A percentile compares a stretch with the other conserved stretches of the same genome.
Evolutionary conservation across 768 basidiomycete genomes (phyloP).

Genomic region (Lactifluus hygrophoroides): DNA sequence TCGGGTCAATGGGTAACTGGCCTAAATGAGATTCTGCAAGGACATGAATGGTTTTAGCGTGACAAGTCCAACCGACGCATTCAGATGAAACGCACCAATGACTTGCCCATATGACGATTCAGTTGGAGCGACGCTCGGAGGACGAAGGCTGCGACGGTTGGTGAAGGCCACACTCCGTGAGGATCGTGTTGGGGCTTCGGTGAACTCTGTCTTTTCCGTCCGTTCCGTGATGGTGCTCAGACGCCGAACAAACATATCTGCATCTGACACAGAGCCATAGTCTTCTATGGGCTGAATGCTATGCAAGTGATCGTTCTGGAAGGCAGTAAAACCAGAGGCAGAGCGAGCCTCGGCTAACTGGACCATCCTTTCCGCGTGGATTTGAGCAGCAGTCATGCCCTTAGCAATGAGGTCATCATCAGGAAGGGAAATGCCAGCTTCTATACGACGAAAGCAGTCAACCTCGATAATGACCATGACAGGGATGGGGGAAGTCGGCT

Average conservation of each 20-base stretch:
- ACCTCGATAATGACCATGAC: slow-evolving; percentile 21
- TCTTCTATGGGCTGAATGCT: slow-evolving; percentile 46
- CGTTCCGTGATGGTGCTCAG: slow-evolving; percentile 21
- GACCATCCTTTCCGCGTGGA: slow-evolving; percentile 14
- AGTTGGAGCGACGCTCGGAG: slow-evolving; percentile 24
- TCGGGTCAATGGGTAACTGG: slow-evolving; percentile 36
- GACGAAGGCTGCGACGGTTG: slow-evolving; percentile 1
- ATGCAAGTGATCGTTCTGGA: slow-evolving; percentile 38
- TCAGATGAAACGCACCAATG: slow-evolving; percentile 37
- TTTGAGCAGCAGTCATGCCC: slow-evolving; percentile 15
- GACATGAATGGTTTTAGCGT: background rate
- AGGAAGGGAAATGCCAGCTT: slow-evolving; percentile 22
- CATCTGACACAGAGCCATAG: slow-evolving; percentile 13
- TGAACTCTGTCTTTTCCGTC: slow-evolving; percentile 17
- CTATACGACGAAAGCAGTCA: slow-evolving; percentile 21
- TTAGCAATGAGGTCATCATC: slow-evolving; percentile 13
- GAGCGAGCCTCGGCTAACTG: slow-evolving; percentile 12
- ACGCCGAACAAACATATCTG: slow-evolving; percentile 2
- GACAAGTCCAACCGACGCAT: background rate
- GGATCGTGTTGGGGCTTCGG: slow-evolving; percentile 5
- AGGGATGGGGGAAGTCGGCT: slow-evolving; percentile 5
- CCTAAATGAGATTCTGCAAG: slow-evolving; percentile 17
- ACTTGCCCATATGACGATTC: slow-evolving; percentile 56
- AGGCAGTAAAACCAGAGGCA: slow-evolving; percentile 31
- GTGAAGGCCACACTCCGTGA: slow-evolving; percentile 3